A percentile compares a stretch with the other conserved stretches of the same genome.
Conservation (phyloP, 208 protist genomes). For the Tritrichomonas foetus region DNA sequence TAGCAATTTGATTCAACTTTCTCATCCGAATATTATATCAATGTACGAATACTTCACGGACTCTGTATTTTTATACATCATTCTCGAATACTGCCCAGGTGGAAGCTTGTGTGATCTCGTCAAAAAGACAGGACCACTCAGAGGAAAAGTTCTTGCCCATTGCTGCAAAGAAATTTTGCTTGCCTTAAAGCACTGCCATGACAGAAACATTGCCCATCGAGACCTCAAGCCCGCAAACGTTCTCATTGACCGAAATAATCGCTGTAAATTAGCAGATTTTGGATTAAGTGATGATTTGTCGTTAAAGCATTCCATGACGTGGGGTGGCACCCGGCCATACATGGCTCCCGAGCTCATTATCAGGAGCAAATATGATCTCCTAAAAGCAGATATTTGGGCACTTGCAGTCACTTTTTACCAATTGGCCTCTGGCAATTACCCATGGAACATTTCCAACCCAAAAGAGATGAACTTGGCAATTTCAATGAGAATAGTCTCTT, state of each 20-base stretch:
- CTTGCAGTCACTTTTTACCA: background rate
- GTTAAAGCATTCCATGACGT: background rate
- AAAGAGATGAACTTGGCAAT: background rate
- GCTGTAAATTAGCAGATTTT: background rate
- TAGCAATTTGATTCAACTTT: no score
- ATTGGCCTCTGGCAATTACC: background rate
- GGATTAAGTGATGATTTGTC: background rate
- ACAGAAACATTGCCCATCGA: conserved; percentile 61
- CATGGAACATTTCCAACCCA: background rate
- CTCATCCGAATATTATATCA: no score
- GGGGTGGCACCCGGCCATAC: background rate
- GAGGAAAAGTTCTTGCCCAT: no score
- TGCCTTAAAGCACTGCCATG: conserved; percentile 60
- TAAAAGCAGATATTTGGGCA: background rate
- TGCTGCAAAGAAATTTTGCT: conserved; percentile 50
- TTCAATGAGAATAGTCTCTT: background rate
- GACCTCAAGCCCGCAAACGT: conserved; percentile 50
- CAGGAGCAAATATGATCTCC: background rate
- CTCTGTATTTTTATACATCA: no score
- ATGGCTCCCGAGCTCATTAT: background rate
- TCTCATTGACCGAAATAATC: background rate
- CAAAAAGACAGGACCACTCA: no score
- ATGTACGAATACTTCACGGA: no score
- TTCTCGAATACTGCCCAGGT: no score
- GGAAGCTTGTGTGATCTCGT: no score